These are phyloP conservation scores for Cupressus sempervirens DNA, from an alignment of 75 land plant genomes.

Conservation along the genomic window DNA sequence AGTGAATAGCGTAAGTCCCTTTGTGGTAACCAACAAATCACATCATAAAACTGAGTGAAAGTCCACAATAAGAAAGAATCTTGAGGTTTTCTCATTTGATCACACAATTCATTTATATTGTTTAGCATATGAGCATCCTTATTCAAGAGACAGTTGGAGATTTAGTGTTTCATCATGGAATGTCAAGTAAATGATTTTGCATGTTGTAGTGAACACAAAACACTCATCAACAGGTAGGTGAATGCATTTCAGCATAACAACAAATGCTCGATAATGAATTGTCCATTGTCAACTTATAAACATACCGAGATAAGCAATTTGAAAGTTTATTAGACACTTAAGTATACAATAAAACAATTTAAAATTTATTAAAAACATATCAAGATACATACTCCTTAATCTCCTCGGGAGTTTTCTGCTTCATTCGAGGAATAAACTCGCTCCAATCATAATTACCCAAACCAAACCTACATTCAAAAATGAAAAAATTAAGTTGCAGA, in stretches of 20 bases:
- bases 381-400: constrained; percentile 58
- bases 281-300: background rate
- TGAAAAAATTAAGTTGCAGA: background rate
- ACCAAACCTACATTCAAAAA: constrained; percentile 63
- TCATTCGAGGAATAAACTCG: constrained; percentile 77
- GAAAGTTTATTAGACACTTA: background rate
- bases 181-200: too few species aligned
- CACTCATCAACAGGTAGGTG: too few species aligned
- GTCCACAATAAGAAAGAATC: too few species aligned
- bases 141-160: too few species aligned
- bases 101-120: too few species aligned
- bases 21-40: too few species aligned
- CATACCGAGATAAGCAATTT: background rate
- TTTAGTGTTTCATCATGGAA: too few species aligned
- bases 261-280: background rate
- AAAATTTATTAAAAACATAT: constrained; percentile 4
- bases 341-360: background rate
- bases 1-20: too few species aligned
- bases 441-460: constrained; percentile 88
- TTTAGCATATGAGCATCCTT: too few species aligned
- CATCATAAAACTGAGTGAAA: too few species aligned
- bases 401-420: constrained; percentile 77
- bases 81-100: too few species aligned
- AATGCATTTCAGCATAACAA: background rate
- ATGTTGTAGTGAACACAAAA: too few species aligned